These are phyloP conservation scores for Fusarium armeniacum DNA, from an alignment of 2,329 filamentous ascomycete genomes.

Conservation along the genomic window DNA sequence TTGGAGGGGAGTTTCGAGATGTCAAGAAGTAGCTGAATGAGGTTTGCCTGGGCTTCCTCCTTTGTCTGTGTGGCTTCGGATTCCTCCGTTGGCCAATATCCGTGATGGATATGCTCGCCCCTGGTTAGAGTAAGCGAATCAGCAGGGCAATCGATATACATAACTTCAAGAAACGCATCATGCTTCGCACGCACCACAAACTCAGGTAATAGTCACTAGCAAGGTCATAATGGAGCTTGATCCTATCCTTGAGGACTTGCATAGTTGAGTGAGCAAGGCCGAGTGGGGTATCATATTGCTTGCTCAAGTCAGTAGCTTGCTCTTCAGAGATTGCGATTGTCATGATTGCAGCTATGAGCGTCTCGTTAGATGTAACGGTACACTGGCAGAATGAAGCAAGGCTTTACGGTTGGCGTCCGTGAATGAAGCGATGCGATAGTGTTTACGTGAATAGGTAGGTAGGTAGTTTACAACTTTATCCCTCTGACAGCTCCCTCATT, in stretches of 20 bases:
- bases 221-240: constrained; percentile 72
- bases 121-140: constrained; percentile 52
- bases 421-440: constrained; percentile 6
- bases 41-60: constrained; percentile 69
- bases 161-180: not conserved
- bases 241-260: constrained; percentile 68
- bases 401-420: not conserved
- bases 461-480: not conserved
- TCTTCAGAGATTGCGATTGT: constrained; percentile 19
- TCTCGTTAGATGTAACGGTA: too few species aligned
- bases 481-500: constrained; percentile 6
- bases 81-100: constrained; percentile 67
- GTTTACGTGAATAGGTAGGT: not conserved
- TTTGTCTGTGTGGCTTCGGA: constrained; percentile 66
- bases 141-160: not conserved
- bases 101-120: constrained; percentile 75
- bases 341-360: constrained; percentile 24
- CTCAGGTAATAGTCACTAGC: constrained; percentile 73
- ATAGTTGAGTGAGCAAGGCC: constrained; percentile 62
- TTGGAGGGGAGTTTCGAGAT: constrained; percentile 51
- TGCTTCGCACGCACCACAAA: constrained; percentile 62
- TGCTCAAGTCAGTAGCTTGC: constrained; percentile 57
- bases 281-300: constrained; percentile 62
- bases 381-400: not conserved
- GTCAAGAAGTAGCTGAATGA: constrained; percentile 67